These are phyloP conservation scores for Purshia tridentata DNA, from an alignment of 306 rosid species.

Conservation along the genomic window DNA sequence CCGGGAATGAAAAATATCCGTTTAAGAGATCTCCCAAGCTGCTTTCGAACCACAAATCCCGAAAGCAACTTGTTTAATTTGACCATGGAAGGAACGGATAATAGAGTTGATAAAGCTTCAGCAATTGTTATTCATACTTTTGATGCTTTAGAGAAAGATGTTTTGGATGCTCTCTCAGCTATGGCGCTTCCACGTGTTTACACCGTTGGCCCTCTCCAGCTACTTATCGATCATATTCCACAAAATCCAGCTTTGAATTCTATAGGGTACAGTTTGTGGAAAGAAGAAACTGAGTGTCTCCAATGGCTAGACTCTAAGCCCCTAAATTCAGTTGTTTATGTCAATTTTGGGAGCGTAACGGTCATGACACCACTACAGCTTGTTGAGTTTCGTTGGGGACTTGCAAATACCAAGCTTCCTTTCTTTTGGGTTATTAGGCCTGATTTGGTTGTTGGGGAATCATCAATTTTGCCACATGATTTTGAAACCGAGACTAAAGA, in stretches of 20 bases:
- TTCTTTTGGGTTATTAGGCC: slow-evolving; percentile 28
- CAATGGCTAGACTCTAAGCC: slow-evolving; percentile 16
- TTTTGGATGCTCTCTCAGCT: slow-evolving; percentile 1
- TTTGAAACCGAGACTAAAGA: slow-evolving; percentile 2
- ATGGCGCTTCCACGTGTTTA: background rate
- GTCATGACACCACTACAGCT: slow-evolving; percentile 6
- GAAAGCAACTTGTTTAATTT: background rate
- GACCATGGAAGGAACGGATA: background rate
- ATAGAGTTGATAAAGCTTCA: background rate
- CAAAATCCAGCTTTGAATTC: background rate
- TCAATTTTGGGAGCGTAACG: slow-evolving; percentile 16
- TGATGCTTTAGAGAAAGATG: background rate
- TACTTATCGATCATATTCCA: slow-evolving; percentile 3
- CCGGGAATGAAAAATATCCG: slow-evolving; percentile 18
- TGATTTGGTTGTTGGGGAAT: slow-evolving; percentile 7
- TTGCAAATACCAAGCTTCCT: slow-evolving; percentile 8
- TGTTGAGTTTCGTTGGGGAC: slow-evolving; percentile 23
- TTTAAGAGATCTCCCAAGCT: slow-evolving; percentile 9
- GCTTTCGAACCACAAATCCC: slow-evolving; percentile 9
- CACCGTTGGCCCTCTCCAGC: slow-evolving; percentile 13
- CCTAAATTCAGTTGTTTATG: slow-evolving; percentile 20
- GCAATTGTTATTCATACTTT: slow-evolving; percentile 10
- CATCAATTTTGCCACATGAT: background rate
- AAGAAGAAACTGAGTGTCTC: slow-evolving; percentile 22
- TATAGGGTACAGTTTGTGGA: slow-evolving; percentile 16